A percentile compares a stretch with the other conserved stretches of the same genome.
Conservation (phyloP, 768 basidiomycete species). For the Pisolithus tinctorius region DNA sequence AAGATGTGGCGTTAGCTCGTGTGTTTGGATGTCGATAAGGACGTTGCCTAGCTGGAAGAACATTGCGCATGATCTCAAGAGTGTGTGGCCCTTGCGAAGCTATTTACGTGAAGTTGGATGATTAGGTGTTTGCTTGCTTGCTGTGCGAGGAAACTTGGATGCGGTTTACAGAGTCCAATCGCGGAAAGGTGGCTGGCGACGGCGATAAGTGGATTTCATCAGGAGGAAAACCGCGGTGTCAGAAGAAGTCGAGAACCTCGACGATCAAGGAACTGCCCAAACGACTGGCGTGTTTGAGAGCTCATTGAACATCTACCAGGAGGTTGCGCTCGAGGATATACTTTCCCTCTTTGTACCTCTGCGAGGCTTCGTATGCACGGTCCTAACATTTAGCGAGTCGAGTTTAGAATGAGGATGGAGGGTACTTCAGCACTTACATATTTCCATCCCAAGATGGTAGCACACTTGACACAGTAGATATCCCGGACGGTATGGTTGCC, state of each 20-base stretch:
- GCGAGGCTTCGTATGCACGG: constrained; percentile 79
- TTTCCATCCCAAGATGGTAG: constrained; percentile 91
- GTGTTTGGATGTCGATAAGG: background rate
- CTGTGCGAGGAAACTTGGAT: background rate
- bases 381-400: constrained; percentile 48
- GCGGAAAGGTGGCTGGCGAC: background rate
- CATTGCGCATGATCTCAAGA: constrained; percentile 1
- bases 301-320: constrained; percentile 78
- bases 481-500: constrained; percentile 95
- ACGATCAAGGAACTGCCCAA: constrained; percentile 1
- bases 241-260: constrained; percentile 7
- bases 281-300: constrained; percentile 7
- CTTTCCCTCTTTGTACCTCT: constrained; percentile 99
- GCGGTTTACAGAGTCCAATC: background rate
- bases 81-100: background rate
- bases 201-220: background rate
- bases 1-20: constrained; percentile 8
- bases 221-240: background rate
- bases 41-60: constrained; percentile 3
- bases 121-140: background rate
- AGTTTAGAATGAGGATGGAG: background rate
- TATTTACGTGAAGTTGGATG: background rate
- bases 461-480: constrained; percentile 90
- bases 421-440: constrained; percentile 49
- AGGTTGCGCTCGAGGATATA: constrained; percentile 94